A percentile compares a stretch with the other conserved stretches of the same genome.
These are phyloP conservation scores for Tremella fuciformis DNA, from an alignment of 768 basidiomycete species.

Conservation along the genomic window DNA sequence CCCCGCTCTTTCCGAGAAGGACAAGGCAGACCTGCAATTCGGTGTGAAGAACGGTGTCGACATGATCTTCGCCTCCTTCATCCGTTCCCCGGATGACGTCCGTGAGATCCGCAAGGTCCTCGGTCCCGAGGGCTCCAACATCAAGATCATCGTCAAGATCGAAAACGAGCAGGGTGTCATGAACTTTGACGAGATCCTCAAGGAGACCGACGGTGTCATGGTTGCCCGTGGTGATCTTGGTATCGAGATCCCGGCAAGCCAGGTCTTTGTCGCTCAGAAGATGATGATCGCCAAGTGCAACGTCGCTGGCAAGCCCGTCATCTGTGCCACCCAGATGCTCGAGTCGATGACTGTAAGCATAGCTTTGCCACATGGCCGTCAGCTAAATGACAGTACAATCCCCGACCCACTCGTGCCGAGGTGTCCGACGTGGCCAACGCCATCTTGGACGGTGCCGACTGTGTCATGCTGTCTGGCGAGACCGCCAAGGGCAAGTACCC, in stretches of 20 bases:
- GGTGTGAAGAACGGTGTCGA: slow-evolving; percentile 97
- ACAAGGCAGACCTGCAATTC: slow-evolving; percentile 89
- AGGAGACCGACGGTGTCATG: slow-evolving; percentile 97
- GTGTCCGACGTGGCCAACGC: slow-evolving; percentile 99
- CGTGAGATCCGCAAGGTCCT: slow-evolving; percentile 87
- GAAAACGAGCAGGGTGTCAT: slow-evolving; percentile 98
- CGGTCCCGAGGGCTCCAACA: slow-evolving; percentile 87
- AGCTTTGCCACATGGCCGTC: background rate
- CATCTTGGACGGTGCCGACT: slow-evolving; percentile 96
- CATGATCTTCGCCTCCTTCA: slow-evolving; percentile 99
- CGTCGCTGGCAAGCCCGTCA: slow-evolving; percentile 94
- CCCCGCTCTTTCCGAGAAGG: slow-evolving; percentile 94
- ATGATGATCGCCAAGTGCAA: slow-evolving; percentile 99
- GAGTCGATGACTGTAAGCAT: slow-evolving; percentile 90
- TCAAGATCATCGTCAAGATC: slow-evolving; percentile 99
- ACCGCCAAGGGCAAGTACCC: slow-evolving; percentile 98
- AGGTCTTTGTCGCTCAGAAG: slow-evolving; percentile 99
- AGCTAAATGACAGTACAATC: slow-evolving; percentile 68
- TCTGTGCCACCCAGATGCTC: slow-evolving; percentile 99
- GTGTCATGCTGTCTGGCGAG: slow-evolving; percentile 99
- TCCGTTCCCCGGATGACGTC: slow-evolving; percentile 92
- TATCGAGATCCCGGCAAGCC: slow-evolving; percentile 98
- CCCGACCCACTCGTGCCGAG: slow-evolving; percentile 96
- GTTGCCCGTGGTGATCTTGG: slow-evolving; percentile 98
- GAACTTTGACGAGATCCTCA: slow-evolving; percentile 98